Evolutionary conservation across 148 eudicot genomes (phyloP).

Genomic region (Chenopodium formosanum): DNA sequence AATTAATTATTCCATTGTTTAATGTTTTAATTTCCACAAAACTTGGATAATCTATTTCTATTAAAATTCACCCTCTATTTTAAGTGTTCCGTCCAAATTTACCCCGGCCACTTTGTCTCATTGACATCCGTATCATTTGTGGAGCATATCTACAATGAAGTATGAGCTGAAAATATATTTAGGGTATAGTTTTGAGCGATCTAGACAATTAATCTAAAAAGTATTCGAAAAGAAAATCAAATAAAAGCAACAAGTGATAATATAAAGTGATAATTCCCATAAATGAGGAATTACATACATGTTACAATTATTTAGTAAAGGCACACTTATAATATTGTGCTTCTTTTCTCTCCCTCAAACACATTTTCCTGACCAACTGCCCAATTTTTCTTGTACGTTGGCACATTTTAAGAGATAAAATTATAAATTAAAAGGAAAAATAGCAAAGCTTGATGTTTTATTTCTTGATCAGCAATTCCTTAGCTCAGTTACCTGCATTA

Average conservation of each 20-base stretch:
- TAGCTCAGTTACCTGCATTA: constrained; percentile 24
- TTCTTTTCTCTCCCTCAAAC: not conserved
- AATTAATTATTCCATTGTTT: too few species aligned
- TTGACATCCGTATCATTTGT: too few species aligned
- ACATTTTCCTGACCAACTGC: not conserved
- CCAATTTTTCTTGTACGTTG: not conserved
- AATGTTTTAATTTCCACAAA: too few species aligned
- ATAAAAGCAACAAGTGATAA: not conserved
- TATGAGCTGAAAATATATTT: too few species aligned
- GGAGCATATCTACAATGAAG: too few species aligned
- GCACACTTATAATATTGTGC: not conserved
- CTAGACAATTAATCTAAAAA: too few species aligned
- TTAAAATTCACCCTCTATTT: too few species aligned
- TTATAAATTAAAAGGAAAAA: not conserved
- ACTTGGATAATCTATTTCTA: too few species aligned
- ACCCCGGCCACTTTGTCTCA: too few species aligned
- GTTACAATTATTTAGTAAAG: not conserved
- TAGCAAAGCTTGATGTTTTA: not conserved
- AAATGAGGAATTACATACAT: not conserved
- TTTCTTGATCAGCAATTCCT: constrained; percentile 14
- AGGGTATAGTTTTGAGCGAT: too few species aligned
- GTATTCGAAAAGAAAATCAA: not conserved
- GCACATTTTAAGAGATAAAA: not conserved
- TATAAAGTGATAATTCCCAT: not conserved
- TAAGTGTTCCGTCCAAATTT: too few species aligned